Conservation (phyloP, 352 stramenopile genomes). For the Globisporangium heterothallicum region DNA sequence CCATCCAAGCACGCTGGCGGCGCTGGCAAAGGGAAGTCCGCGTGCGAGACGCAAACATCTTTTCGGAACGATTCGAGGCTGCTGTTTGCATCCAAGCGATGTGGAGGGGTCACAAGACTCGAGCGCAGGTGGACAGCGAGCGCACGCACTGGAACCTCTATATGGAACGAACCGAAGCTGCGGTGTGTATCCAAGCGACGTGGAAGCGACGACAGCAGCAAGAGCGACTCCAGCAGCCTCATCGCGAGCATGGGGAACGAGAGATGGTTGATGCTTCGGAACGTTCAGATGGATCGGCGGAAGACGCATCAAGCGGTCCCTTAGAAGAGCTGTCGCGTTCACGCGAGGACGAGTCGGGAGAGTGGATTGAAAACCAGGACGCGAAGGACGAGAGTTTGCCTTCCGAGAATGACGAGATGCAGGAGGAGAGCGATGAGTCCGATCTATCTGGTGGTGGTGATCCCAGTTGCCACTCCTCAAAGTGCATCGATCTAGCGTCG, state of each 20-base stretch:
- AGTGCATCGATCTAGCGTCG: no score
- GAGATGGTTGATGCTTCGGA: neutral
- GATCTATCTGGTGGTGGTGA: no score
- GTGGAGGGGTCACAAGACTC: conserved; percentile 24
- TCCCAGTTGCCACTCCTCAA: no score
- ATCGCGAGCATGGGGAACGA: neutral
- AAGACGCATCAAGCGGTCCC: neutral
- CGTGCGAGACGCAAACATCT: neutral
- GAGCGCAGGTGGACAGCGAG: conserved; percentile 15
- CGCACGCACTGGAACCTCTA: conserved; percentile 15
- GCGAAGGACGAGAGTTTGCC: no score
- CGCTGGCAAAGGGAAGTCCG: neutral
- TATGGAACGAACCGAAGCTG: conserved; percentile 27
- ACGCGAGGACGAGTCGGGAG: no score
- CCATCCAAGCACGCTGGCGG: neutral
- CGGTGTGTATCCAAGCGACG: conserved; percentile 40
- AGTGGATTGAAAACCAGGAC: no score
- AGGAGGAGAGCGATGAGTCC: no score
- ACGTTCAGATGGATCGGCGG: neutral
- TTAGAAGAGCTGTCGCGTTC: no score
- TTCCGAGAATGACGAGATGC: no score
- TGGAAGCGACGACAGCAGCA: conserved; percentile 26
- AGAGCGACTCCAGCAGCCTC: neutral
- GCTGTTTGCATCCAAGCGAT: conserved; percentile 39
- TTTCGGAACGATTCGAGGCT: conserved; percentile 20